Base-by-base conservation (phyloP, 169 alveolate genomes). In the Besnoitia besnoiti region DNA sequence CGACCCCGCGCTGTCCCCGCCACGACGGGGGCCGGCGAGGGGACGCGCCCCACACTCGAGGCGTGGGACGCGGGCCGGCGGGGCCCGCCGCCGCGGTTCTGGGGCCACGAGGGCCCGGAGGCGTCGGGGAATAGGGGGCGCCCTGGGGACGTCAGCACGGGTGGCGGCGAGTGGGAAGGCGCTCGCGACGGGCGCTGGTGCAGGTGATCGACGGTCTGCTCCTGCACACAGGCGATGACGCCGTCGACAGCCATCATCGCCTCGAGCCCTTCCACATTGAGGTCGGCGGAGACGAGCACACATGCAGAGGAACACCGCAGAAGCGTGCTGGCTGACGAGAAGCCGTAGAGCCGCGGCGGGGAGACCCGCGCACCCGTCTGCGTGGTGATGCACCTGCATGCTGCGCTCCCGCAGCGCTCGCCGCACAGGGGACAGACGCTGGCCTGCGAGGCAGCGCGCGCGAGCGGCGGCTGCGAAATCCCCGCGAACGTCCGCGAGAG, bases 191-290 rank as follows among this genome's bases (percentile, higher is more conserved):
- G 92, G 51, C 55, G 92, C 61, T 51, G 85, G 61, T 73, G 92
- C 39, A 40, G 85, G 77, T 47, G 92, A 10, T 73, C 55, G 33
- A 73, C 24, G 19, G 40, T 35, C 14, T 37, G 37, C 42, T 77
- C 35, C 47, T 77, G 87, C 10, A 77, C 30, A 55, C 87, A 77
- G 0, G 55, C 59, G 39, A 77, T 42, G 30, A 55, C 90, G 8
- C 93, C 93, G 51, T 90, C 93, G 35, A 90, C 93, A 39, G 93
- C 80, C 93, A 90, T 90, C 42, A 90, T 76, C 0, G 90, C 67
- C 90, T 90, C 93, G 33, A 90, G 67, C 8, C 93, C 93, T 49
- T 90, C 93, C 5, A 90, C 90, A 55, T 85, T 90, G 44, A 90
- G 40, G 40, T 90, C 93, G 35, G 93, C 89, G 24, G 93, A 90